A percentile compares a stretch with the other conserved stretches of the same genome.
Conservation (phyloP, 148 eudicot species). For the Chenopodium album region DNA sequence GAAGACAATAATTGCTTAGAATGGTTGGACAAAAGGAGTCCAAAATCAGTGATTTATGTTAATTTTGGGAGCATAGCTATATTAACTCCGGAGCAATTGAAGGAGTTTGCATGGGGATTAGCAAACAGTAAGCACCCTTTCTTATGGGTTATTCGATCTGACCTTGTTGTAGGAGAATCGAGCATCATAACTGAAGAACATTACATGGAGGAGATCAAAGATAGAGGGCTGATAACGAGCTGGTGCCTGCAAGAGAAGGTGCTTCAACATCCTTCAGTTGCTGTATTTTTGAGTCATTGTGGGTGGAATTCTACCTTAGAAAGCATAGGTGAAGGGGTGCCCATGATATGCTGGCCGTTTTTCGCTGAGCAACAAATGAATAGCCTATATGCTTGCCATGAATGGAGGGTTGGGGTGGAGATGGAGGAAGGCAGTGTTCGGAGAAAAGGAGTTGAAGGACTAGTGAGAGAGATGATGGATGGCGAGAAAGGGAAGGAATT, state of each 20-base stretch:
- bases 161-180: conserved; percentile 2
- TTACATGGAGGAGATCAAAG: conserved; percentile 23
- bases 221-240: conserved; percentile 20
- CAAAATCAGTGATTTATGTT: conserved; percentile 35
- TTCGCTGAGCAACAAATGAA: conserved; percentile 46
- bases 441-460: conserved; percentile 37
- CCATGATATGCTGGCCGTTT: conserved; percentile 52
- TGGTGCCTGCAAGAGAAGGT: conserved; percentile 39
- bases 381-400: conserved; percentile 26
- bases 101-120: conserved; percentile 40
- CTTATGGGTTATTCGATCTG: conserved; percentile 29
- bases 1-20: conserved; percentile 42
- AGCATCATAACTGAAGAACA: neutral
- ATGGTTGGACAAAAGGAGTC: conserved; percentile 39
- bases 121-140: conserved; percentile 33
- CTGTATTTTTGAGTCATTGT: conserved; percentile 35
- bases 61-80: conserved; percentile 27
- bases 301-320: conserved; percentile 52
- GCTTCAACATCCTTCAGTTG: conserved; percentile 32
- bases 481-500: conserved; percentile 38
- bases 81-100: conserved; percentile 19
- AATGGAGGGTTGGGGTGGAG: conserved; percentile 57
- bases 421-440: conserved; percentile 32
- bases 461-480: conserved; percentile 44
- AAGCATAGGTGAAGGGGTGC: conserved; percentile 39